Evolutionary conservation across 208 protist species (phyloP), one percentile per base, ranked within the genome.

Genomic region (Trypanosoma brucei): DNA sequence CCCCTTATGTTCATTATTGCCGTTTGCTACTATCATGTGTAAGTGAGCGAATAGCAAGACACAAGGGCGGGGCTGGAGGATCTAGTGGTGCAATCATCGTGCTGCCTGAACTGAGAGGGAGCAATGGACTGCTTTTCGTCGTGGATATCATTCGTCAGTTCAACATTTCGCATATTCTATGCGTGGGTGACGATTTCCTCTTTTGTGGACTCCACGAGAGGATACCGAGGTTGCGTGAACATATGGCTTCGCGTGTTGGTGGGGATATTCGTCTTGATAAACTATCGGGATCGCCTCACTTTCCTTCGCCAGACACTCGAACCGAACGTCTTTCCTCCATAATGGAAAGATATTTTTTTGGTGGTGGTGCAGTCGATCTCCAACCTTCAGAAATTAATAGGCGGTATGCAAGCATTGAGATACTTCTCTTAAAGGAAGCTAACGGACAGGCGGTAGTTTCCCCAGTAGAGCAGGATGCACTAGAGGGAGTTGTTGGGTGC

Each of bases 41-140:
- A 36, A 70, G 53, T 9, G 72, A 79, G 11, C 72, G 84, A 37
- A 66, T 92, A 35, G 55, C 62, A 0, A 68, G 60, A 50, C 86
- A 93, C 48, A 48, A 55, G 1, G 71, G 72, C n/a, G 65, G 86
- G 57, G 51, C 88, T 34, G 81, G 78, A 60, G 79, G 74, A 8
- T 70, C 68, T 37, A 92, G 88, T 70, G 88, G 88, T n/a, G 79
- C 86, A 7, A 58, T 95, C 56, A 56, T 92, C 60, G 55, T 89
- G 35, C 2, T 88, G 13, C 88, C 88, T 11, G 72, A 92, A 55
- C 66, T 95, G n/a, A 61, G 63, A 38, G 84, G 76, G n/a, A 81
- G 56, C 35, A 69, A 68, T 39, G 86, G 84, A 6, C 55, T 82
- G 35, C 80, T 85, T 59, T 90, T 89, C 74, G 49, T 91, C 13